These are phyloP conservation scores for Hanseniaspora jakobsenii DNA, from an alignment of 805 yeast genomes.

Conservation along the genomic window DNA sequence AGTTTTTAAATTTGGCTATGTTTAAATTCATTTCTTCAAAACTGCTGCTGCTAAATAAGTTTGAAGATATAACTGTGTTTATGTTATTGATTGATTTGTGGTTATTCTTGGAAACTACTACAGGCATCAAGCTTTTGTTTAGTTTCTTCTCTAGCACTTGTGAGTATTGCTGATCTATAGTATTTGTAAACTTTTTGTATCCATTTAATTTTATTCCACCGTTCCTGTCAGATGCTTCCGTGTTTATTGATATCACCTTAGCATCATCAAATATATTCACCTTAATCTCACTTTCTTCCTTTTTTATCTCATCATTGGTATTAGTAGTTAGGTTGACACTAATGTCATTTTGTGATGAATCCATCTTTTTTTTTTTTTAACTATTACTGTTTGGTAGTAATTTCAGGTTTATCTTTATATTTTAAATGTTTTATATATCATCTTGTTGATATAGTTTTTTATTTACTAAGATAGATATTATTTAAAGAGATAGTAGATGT, in stretches of 20 bases:
- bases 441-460: too few relatives aligned
- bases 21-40: slow-evolving; percentile 12
- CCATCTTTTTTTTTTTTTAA: too few relatives aligned
- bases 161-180: slow-evolving; percentile 10
- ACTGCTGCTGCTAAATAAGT: slow-evolving; percentile 4
- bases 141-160: slow-evolving; percentile 5
- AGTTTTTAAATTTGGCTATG: slow-evolving; percentile 3
- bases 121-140: slow-evolving; percentile 9
- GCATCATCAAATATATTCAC: too few relatives aligned
- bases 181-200: neutral
- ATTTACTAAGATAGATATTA: too few relatives aligned
- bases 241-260: neutral
- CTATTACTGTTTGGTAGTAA: too few relatives aligned
- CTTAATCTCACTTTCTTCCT: too few relatives aligned
- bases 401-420: too few relatives aligned
- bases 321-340: too few relatives aligned
- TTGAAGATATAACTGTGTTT: slow-evolving; percentile 1
- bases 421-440: too few relatives aligned
- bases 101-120: neutral
- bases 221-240: neutral
- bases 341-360: too few relatives aligned
- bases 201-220: neutral
- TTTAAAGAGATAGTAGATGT: too few relatives aligned
- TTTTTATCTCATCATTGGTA: too few relatives aligned
- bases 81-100: neutral